phyloP scores from a whole-genome alignment of 1,139 yeast species.

The Lodderomyces orthopsilosis region DNA sequence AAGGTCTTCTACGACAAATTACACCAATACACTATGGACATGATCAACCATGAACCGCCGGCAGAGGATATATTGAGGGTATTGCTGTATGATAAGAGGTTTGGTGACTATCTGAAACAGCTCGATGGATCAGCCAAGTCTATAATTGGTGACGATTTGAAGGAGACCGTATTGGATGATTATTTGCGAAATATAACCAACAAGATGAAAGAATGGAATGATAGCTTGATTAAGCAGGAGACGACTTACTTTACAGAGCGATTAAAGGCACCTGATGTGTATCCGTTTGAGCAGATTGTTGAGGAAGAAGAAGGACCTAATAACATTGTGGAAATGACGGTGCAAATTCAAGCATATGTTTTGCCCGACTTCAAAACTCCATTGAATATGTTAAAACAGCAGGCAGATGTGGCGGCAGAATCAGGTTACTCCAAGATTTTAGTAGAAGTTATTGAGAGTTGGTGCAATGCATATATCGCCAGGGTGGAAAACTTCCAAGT shows the following conservation, averaged over 20 bases:
- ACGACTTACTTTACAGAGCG: conserved; percentile 59
- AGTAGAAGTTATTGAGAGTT: conserved; percentile 78
- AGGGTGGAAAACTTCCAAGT: conserved; percentile 62
- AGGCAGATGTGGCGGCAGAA: conserved; percentile 88
- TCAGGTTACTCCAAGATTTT: conserved; percentile 81
- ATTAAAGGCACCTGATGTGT: conserved; percentile 65
- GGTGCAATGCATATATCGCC: conserved; percentile 58
- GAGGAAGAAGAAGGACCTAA: conserved; percentile 48
- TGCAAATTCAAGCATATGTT: conserved; percentile 72
- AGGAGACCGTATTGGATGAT: conserved; percentile 61
- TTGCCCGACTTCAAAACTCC: conserved; percentile 48
- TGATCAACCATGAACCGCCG: conserved; percentile 72
- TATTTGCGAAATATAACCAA: conserved; percentile 64
- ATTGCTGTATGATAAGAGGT: conserved; percentile 72
- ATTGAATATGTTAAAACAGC: conserved; percentile 81
- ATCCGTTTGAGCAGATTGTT: conserved; percentile 37
- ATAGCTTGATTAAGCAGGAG: conserved; percentile 63
- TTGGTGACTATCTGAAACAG: conserved; percentile 43
- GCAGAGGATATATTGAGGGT: conserved; percentile 61
- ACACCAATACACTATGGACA: conserved; percentile 57
- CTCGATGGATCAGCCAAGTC: conserved; percentile 42
- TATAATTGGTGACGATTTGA: conserved; percentile 69
- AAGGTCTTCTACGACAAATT: conserved; percentile 67
- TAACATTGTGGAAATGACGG: conserved; percentile 57
- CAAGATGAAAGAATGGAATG: conserved; percentile 83